Base-by-base conservation (phyloP, 352 stramenopile species). In the Pythium phragmiticola region DNA sequence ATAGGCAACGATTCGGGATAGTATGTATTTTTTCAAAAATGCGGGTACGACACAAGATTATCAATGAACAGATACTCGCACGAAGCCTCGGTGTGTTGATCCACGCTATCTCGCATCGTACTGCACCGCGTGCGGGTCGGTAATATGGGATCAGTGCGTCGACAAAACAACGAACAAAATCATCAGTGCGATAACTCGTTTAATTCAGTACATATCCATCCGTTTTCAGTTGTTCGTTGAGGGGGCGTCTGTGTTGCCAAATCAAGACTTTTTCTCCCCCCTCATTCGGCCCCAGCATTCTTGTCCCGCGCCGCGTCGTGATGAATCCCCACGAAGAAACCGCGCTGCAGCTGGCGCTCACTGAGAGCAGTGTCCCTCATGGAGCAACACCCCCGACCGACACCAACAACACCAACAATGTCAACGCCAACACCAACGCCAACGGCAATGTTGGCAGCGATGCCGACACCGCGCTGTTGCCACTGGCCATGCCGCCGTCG, bases 251-350 rank as follows among this genome's bases (percentile, higher is more conserved):
- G 45, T 19, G 63, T 70, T 65, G 63, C 63, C 19, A 6, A 47
- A 60, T 70, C 30, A 28, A 39, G 30, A 65, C 63, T 36, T 21
- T n/a, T 65, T 64, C 43, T 50, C 55, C 55, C 63, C 63, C 46
- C 63, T 55, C 60, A 47, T 59, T 52, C 33, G 28, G 16, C 33
- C 12, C 11, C 7, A 5, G 21, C 36, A 30, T 53, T 42, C 48
- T 41, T 54, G 34, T n/a, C 17, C 48, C 28, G 26, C 48, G 14
- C 28, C 17, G 48, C 34, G 23, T 57, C 21, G 26, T 30, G 34
- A 70, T 70, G 63, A 60, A 70, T 47, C 50, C 63, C 7, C 63
- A 70, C 51, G 63, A 70, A n/a, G 63, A 70, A 61, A 70, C 63
- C 28, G 63, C 62, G 53, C 57, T 70, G 54, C 50, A 62, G 57